Base-by-base conservation (phyloP, 768 basidiomycete genomes). In the Gymnopilus dilepis region DNA sequence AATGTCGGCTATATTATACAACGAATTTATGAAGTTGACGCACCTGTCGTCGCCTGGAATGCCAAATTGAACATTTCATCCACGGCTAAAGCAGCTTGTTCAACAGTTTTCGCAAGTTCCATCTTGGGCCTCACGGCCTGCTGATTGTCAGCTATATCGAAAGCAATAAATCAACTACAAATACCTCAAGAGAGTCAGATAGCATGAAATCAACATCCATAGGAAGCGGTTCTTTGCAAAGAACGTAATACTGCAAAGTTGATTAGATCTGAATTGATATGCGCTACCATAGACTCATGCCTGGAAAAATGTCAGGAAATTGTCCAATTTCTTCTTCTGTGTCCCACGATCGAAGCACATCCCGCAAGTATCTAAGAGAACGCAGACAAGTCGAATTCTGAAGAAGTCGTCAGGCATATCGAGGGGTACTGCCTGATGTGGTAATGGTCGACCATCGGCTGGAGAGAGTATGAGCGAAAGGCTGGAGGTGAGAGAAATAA, bases 131-230 rank as follows among this genome's bases (percentile, higher is more conserved):
- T 84, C n/a, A 99, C 80, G 51, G 91, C 90, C 93, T 95, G 42
- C 30, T 30, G 38, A 57, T 34, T 40, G 17, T 30, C 54, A 64
- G 56, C 61, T 52, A 47, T 37, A 51, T 40, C 45, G 31, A 31
- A 52, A 37, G 7, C 15, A 42, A 40, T 21, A 50, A 41, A 3
- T 2, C 48, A 54, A 26, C 45, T 31, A 4, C 2, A 24, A 77
- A 66, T 65, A 94, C 94, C 78, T 99, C 96, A 8, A 99, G 75
- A 1, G 97, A 97, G 73, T 99, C 97, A 0, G 88, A 87, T 6
- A 97, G 74, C 94, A 98, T 97, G 76, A 99, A 99, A 56, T 97
- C 96, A 11, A 97, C 91, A 64, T 99, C 97, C 95, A 98, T 96
- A 0, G 97, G 90, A n/a, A 96, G 73, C 22, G 87, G 80, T 45